Percentiles rank a stretch among this genome's conserved stretches.
Conservation (phyloP, 176 grass and related monocot genomes). For the Ensete ventricosum region DNA sequence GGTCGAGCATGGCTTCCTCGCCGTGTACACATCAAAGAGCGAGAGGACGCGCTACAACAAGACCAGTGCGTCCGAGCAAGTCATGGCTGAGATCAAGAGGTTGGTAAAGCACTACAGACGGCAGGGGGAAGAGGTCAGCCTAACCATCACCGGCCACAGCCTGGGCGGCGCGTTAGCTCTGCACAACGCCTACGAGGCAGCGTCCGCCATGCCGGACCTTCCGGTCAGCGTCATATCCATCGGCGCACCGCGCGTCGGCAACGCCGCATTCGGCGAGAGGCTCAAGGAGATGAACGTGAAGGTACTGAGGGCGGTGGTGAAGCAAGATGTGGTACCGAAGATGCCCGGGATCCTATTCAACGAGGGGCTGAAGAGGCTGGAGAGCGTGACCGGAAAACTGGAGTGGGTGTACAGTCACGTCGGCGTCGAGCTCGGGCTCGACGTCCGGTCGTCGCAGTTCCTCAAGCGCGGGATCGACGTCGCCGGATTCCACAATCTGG, state of each 20-base stretch:
- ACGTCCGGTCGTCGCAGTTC: conserved; percentile 27
- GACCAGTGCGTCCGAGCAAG: conserved; percentile 32
- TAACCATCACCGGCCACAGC: conserved; percentile 50
- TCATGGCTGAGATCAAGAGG: conserved; percentile 26
- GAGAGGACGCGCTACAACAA: conserved; percentile 13
- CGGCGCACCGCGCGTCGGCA: conserved; percentile 44
- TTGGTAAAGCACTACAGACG: conserved; percentile 19
- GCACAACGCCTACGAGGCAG: too few species aligned
- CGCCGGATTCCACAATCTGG: conserved; percentile 31
- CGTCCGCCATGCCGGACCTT: too few species aligned
- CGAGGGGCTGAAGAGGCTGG: conserved; percentile 23
- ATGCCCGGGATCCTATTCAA: conserved; percentile 36
- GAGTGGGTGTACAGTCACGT: conserved; percentile 30
- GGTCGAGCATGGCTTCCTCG: conserved; percentile 42
- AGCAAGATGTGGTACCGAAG: conserved; percentile 32
- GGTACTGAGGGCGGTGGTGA: conserved; percentile 26
- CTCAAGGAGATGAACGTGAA: conserved; percentile 31
- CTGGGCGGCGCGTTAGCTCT: too few species aligned
- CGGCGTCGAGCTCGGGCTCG: too few species aligned
- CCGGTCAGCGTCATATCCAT: conserved; percentile 45
- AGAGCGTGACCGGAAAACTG: conserved; percentile 23
- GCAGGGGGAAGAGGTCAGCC: conserved; percentile 18
- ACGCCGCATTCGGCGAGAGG: conserved; percentile 27
- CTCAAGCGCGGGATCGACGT: conserved; percentile 27
- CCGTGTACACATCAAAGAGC: conserved; percentile 35